These are phyloP conservation scores for Phialocephala sp. DNA, from an alignment of 2,329 filamentous ascomycete species.

Conservation along the genomic window DNA sequence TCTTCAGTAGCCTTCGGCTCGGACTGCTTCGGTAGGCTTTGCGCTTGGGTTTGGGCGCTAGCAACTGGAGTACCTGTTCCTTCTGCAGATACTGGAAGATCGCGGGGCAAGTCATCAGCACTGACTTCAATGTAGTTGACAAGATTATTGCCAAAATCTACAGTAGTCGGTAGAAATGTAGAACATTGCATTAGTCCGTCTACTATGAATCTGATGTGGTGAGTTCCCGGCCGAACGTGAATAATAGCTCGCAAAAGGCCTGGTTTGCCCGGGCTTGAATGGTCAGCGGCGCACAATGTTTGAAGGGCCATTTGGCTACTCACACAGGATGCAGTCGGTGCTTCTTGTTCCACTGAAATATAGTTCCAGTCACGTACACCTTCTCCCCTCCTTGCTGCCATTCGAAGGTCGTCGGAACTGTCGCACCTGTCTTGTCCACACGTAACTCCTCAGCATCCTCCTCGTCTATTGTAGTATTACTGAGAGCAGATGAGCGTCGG, in stretches of 20 bases:
- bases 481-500: conserved; percentile 62
- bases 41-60: conserved; percentile 28
- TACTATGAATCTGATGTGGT: conserved; percentile 95
- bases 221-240: conserved; percentile 87
- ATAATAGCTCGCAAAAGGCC: conserved; percentile 78
- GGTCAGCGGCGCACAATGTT: conserved; percentile 8
- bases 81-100: conserved; percentile 43
- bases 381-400: conserved; percentile 82
- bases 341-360: conserved; percentile 97
- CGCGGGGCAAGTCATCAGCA: conserved; percentile 67
- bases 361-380: conserved; percentile 95
- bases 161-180: conserved; percentile 85
- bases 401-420: conserved; percentile 83
- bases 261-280: conserved; percentile 45
- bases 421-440: conserved; percentile 75
- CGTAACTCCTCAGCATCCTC: conserved; percentile 82
- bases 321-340: conserved; percentile 86
- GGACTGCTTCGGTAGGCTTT: conserved; percentile 24
- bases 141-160: conserved; percentile 96
- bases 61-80: conserved; percentile 28
- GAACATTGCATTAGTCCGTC: conserved; percentile 93
- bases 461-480: conserved; percentile 73
- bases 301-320: conserved; percentile 38
- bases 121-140: conserved; percentile 98
- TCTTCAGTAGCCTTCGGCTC: conserved; percentile 44